Evolutionary conservation across 2,329 filamentous ascomycete species (phyloP).

Genomic region (Alternaria viburni): DNA sequence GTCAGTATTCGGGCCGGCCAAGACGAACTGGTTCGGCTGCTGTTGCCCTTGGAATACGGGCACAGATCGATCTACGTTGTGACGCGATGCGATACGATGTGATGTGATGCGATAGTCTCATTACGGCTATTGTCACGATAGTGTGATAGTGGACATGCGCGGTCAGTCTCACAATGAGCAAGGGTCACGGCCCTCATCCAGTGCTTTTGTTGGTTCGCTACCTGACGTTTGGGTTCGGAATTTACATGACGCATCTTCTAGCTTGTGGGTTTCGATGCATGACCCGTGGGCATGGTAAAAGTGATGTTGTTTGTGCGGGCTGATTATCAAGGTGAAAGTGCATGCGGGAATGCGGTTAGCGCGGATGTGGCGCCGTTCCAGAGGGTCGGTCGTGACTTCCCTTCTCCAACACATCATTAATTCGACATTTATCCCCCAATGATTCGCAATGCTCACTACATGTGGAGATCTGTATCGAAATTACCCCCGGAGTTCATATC

Average conservation of each 20-base stretch:
- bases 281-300: background rate
- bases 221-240: background rate
- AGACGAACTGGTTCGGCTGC: background rate
- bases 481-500: fast-evolving
- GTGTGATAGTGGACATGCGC: background rate
- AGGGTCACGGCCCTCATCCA: background rate
- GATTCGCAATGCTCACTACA: background rate
- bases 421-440: background rate
- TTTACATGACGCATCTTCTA: background rate
- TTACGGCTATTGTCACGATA: background rate
- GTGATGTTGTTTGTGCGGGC: background rate
- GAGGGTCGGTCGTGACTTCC: background rate
- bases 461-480: background rate
- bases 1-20: background rate
- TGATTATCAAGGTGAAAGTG: background rate
- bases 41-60: background rate
- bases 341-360: background rate
- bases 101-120: background rate
- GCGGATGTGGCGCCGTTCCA: background rate
- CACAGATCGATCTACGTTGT: background rate
- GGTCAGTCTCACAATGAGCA: background rate
- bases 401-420: background rate
- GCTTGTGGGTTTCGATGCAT: background rate
- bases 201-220: background rate
- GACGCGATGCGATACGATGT: background rate